A percentile compares a stretch with the other conserved stretches of the same genome.
These are phyloP conservation scores for Aspergillus proliferans DNA, from an alignment of 2,329 filamentous ascomycete species.

Conservation along the genomic window DNA sequence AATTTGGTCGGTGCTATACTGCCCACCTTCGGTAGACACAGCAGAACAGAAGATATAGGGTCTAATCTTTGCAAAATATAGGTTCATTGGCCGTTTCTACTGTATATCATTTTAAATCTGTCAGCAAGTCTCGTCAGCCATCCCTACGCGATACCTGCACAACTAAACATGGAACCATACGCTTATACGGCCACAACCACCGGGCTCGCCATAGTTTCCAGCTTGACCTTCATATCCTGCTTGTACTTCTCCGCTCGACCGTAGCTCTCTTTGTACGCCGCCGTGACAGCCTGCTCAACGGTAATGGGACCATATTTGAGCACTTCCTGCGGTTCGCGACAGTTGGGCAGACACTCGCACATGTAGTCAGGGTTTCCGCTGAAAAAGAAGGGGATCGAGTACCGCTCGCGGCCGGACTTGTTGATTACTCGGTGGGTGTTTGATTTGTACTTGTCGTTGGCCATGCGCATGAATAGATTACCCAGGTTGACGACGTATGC, in stretches of 20 bases:
- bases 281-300: constrained; percentile 36
- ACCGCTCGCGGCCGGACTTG: constrained; percentile 32
- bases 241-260: constrained; percentile 39
- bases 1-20: too few species aligned
- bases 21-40: too few species aligned
- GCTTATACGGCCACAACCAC: not conserved
- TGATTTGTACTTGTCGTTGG: constrained; percentile 38
- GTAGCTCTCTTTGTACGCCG: constrained; percentile 40
- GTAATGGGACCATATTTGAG: constrained; percentile 40
- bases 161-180: not conserved
- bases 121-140: too few species aligned
- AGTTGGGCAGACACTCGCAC: constrained; percentile 40
- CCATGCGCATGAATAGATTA: constrained; percentile 39
- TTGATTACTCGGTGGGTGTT: constrained; percentile 41
- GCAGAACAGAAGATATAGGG: too few species aligned
- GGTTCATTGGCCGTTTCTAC: too few species aligned
- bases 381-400: constrained; percentile 40
- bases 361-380: constrained; percentile 41
- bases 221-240: constrained; percentile 24
- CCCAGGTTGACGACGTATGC: constrained; percentile 29
- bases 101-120: too few species aligned
- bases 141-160: too few species aligned
- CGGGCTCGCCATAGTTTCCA: not conserved
- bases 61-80: too few species aligned
- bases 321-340: constrained; percentile 28